Evolutionary conservation across 768 basidiomycete species (phyloP).

Genomic region (Royoungia palumana): DNA sequence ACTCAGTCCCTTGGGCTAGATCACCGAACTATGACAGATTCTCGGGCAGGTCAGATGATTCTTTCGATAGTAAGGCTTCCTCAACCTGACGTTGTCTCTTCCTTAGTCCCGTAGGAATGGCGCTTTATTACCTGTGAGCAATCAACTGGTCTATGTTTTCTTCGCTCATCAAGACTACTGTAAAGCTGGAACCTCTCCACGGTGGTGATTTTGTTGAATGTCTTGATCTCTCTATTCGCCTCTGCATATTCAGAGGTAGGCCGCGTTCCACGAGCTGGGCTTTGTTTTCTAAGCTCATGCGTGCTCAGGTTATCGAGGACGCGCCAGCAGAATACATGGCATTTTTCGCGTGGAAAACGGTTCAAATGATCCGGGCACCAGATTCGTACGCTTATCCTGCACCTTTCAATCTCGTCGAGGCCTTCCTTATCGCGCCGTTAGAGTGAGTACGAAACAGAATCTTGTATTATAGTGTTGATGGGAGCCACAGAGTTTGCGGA

Average conservation of each 20-base stretch:
- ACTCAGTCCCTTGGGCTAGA: slow-evolving; percentile 31
- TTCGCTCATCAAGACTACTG: neutral
- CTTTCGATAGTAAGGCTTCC: neutral
- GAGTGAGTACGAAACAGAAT: slow-evolving; percentile 56
- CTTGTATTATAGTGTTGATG: neutral
- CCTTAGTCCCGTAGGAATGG: slow-evolving; percentile 52
- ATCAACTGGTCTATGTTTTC: neutral
- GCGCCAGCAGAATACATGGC: slow-evolving; percentile 89
- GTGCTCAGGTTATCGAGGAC: slow-evolving; percentile 66
- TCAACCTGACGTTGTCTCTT: neutral
- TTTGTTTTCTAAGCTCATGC: slow-evolving; percentile 1
- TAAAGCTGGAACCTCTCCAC: slow-evolving; percentile 79
- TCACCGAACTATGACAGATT: slow-evolving; percentile 68
- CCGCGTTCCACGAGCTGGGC: neutral
- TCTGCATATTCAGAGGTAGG: slow-evolving; percentile 86
- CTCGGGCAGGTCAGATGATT: slow-evolving; percentile 37
- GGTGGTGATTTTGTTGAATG: slow-evolving; percentile 83
- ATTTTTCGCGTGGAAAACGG: slow-evolving; percentile 86
- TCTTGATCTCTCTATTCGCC: slow-evolving; percentile 93
- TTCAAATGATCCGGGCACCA: slow-evolving; percentile 82
- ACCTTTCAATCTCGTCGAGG: slow-evolving; percentile 88
- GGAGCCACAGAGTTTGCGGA: slow-evolving; percentile 37
- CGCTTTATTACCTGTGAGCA: slow-evolving; percentile 76
- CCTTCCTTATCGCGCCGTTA: slow-evolving; percentile 74
- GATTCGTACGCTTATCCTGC: slow-evolving; percentile 83